Evolutionary conservation across 106 monocot genomes (phyloP), one percentile per base, ranked within the genome.

Genomic region (Gastrodia elata): DNA sequence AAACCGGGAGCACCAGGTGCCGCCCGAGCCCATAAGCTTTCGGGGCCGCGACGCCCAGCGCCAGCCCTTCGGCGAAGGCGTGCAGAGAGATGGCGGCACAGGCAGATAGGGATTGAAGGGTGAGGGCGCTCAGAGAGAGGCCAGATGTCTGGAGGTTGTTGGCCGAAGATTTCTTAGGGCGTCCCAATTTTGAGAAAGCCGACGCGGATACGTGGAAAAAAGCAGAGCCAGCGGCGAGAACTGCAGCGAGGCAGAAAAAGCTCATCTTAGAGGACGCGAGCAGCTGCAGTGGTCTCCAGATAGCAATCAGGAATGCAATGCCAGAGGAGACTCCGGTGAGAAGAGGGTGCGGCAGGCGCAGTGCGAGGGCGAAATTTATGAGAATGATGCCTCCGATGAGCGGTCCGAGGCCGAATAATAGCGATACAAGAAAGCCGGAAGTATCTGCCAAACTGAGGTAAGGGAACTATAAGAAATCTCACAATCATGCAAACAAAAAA

Each of bases 401-500:
- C 35, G 97, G 97, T n/a, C 97, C 97, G 11, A 98, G 88, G 36
- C 90, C 97, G 55, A 98, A 93, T 27, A 98, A 73, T 32, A 93
- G 75, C 4, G 93, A 98, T 2, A 98, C 80, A 11, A 91, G 59
- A 70, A 98, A 93, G 38, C 88, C 97, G 38, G 97, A 93, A 52
- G 88, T 80, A 64, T 88, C 87, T 77, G 88, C 92, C 5, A 87
- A 88, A 68, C 92, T 96, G 88, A 79, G 83, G 76, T 11, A 39
- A 14, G 22, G 67, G 37, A 32, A 16, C 20, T 16, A 68, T n/a
- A n/a, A n/a, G 32, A 16, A 13, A 33, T n/a, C n/a, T 36, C 8
- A 55, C 46, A 36, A 69, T 15, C 36, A 72, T 18, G 36, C 10
- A 56, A 0, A 56, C 13, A 44, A 44, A 44, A 8, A 44, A 15